Base-by-base conservation (phyloP, 2,329 filamentous ascomycete genomes). In the Fusarium sp. region DNA sequence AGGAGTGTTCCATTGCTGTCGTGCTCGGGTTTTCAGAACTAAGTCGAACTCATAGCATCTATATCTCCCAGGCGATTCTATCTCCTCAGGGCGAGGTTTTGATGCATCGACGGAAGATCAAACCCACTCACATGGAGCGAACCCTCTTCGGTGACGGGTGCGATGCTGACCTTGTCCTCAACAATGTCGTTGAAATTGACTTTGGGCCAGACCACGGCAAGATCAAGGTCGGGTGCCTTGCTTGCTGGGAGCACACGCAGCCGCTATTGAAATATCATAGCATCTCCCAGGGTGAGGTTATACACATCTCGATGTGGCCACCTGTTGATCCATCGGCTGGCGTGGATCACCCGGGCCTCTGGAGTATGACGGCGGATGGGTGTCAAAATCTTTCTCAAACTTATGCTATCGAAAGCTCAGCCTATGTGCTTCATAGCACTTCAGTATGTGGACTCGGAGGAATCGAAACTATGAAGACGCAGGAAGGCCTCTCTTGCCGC, bases 351-450 rank as follows among this genome's bases (percentile, higher is more conserved):
- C 77, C 77, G 3, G 78, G 77, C 2, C 64, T 80, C 9, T 81
- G 77, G 76, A 79, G 76, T 57, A 81, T 82, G 77, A 78, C 77
- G 13, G 75, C 76, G 8, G 77, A 80, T 29, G 83, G 83, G 6
- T 85, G 83, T 66, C 83, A 83, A 31, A 83, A 76, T 50, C 80
- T 89, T 2, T 86, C 87, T 0, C 87, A 87, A 68, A 84, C 85
- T 0, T 90, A 90, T 71, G 89, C 89, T 1, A 85, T 91, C 8
- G 89, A 91, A 76, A 85, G 87, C 2, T 82, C 83, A 11, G 79
- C 87, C 0, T 91, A 87, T 67, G 89, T 91, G 1, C 83, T 90
- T 3, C 76, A 78, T 35, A 67, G 71, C 34, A 79, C 77, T 1
- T 65, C 70, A 2, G 73, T 78, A 8, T 81, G 89, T 60, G 83